Conservation (phyloP, 1,284 basidiomycete genomes). For the Rhodotorula sp. region DNA sequence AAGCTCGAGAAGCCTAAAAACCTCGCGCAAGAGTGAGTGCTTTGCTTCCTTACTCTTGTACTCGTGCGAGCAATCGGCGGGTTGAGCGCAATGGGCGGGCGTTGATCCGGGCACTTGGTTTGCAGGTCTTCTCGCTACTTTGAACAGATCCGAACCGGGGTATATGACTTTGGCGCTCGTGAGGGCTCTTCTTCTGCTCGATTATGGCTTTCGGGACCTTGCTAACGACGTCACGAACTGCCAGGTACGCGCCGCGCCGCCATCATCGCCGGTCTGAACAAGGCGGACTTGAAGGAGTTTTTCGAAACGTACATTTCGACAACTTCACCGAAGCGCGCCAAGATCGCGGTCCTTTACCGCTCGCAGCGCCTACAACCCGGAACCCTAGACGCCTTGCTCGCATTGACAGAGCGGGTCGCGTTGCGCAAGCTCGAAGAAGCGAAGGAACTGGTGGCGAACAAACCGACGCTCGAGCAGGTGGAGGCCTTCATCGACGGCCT, state of each 20-base stretch:
- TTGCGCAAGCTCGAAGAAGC: background rate
- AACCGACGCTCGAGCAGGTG: constrained; percentile 24
- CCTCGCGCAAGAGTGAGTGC: constrained; percentile 58
- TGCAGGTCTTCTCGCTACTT: constrained; percentile 58
- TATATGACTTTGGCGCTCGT: constrained; percentile 63
- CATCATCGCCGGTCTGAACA: constrained; percentile 64
- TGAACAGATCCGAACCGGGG: constrained; percentile 68
- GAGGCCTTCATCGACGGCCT: background rate
- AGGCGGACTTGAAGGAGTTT: constrained; percentile 72
- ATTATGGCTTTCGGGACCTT: background rate
- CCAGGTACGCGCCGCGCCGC: constrained; percentile 60
- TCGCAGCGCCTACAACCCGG: constrained; percentile 41
- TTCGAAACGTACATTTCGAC: constrained; percentile 39
- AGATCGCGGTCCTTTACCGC: constrained; percentile 42
- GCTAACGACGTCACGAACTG: too few species aligned
- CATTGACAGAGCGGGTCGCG: background rate
- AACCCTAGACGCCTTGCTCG: constrained; percentile 9
- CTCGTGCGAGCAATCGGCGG: background rate
- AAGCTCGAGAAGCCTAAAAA: constrained; percentile 71
- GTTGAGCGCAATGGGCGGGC: too few species aligned
- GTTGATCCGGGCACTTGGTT: background rate
- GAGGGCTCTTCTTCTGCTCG: background rate
- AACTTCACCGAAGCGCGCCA: constrained; percentile 23
- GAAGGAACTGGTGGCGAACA: constrained; percentile 2
- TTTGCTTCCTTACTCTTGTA: background rate